Conservation (phyloP, 371 early-diverging fungal genomes). For the Paraphysoderma sedebokerense region DNA sequence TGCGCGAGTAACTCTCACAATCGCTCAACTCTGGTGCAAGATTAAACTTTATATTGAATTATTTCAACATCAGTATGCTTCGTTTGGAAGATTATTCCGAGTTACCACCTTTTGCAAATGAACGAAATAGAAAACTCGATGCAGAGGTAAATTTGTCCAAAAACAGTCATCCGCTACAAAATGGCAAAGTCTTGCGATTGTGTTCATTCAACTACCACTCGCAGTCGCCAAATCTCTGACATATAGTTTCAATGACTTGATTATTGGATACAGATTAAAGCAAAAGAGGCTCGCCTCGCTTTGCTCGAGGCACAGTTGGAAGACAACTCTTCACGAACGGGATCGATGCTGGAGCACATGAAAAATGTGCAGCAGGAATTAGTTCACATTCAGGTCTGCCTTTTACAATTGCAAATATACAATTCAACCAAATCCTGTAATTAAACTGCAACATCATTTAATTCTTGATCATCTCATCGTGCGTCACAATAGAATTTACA, state of each 20-base stretch:
- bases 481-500: constrained; percentile 11
- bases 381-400: constrained; percentile 19
- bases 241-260: no score
- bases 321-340: constrained; percentile 6
- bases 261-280: background rate
- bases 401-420: no score
- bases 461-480: background rate
- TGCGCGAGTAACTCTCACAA: no score
- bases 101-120: constrained; percentile 2
- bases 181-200: background rate
- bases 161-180: background rate
- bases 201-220: background rate
- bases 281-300: background rate
- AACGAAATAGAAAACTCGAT: background rate
- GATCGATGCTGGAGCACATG: constrained; percentile 23
- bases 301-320: background rate
- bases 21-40: no score
- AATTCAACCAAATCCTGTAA: background rate
- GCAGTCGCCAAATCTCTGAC: no score
- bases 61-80: no score
- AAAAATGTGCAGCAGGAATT: constrained; percentile 31
- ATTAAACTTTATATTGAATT: no score
- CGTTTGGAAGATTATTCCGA: constrained; percentile 1
- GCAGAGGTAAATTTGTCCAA: no score
- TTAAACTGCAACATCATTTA: background rate